Conservation (phyloP, 202 grass and related monocot genomes). For the Dendrocalamus latiflorus region DNA sequence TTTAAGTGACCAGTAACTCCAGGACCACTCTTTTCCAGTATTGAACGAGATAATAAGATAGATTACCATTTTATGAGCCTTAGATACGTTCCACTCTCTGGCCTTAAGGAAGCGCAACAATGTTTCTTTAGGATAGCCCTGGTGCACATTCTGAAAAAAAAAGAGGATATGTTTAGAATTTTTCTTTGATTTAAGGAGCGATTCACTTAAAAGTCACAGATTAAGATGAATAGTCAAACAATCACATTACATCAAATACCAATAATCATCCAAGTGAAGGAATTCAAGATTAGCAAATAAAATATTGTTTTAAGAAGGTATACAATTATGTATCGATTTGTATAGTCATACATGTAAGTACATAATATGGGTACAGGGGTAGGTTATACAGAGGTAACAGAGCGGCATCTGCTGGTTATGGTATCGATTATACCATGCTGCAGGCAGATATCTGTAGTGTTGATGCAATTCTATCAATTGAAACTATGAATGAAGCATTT, state of each 20-base stretch:
- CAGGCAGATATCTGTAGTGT: not conserved
- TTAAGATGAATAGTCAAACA: slow-evolving; percentile 10
- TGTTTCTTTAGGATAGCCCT: slow-evolving; percentile 71
- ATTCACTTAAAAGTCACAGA: not conserved
- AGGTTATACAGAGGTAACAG: not conserved
- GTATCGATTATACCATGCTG: not conserved
- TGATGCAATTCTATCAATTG: not conserved
- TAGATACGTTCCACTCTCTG: slow-evolving; percentile 67
- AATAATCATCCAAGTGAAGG: not conserved
- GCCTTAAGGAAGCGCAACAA: slow-evolving; percentile 69
- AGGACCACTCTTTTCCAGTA: not conserved
- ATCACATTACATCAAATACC: not conserved
- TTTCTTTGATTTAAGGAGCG: not conserved
- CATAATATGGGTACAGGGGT: not conserved
- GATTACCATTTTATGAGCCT: slow-evolving; percentile 90
- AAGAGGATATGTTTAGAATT: not conserved
- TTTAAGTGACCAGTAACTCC: slow-evolving; percentile 18
- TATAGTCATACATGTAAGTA: not conserved
- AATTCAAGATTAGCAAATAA: not conserved
- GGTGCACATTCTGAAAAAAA: slow-evolving; percentile 72
- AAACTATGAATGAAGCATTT: not conserved
- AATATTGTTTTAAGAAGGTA: not conserved
- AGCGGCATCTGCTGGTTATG: not conserved
- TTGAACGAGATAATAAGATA: not conserved
- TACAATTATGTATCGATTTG: not conserved